phyloP scores from a whole-genome alignment of 2,329 filamentous ascomycete genomes.

The Chrysoporthe deuterocubensis region DNA sequence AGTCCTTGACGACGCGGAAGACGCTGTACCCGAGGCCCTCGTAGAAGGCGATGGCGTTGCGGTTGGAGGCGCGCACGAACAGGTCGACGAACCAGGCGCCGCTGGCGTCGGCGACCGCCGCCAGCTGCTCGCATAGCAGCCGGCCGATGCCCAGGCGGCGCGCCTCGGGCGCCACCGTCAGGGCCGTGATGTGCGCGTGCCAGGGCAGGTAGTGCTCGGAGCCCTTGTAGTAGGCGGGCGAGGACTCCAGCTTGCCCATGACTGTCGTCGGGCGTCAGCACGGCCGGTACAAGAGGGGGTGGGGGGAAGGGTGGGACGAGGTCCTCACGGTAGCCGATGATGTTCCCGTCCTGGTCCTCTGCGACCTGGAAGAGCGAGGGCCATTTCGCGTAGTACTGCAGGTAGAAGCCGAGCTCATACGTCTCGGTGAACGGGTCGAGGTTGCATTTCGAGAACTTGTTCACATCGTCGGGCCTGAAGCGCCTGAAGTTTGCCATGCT shows the following conservation, averaged over 20 bases:
- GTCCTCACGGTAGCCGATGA: conserved; percentile 86
- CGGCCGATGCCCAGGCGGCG: conserved; percentile 86
- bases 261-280: conserved; percentile 58
- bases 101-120: conserved; percentile 79
- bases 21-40: conserved; percentile 90
- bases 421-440: conserved; percentile 97
- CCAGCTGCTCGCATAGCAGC: conserved; percentile 78
- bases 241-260: conserved; percentile 95
- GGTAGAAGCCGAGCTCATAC: conserved; percentile 93
- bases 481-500: conserved; percentile 82
- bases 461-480: conserved; percentile 82
- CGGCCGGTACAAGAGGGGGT: neutral
- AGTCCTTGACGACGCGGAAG: conserved; percentile 84
- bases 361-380: conserved; percentile 92
- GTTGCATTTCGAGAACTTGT: conserved; percentile 92
- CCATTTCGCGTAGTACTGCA: conserved; percentile 96
- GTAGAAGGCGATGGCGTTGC: conserved; percentile 86
- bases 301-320: neutral
- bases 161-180: conserved; percentile 87
- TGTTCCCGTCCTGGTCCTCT: conserved; percentile 82
- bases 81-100: conserved; percentile 95
- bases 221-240: conserved; percentile 72
- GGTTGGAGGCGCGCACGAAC: conserved; percentile 88
- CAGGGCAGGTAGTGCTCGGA: conserved; percentile 96
- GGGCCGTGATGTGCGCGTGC: conserved; percentile 96